These are phyloP conservation scores for Eucalyptus marginata DNA, from an alignment of 345 rosid species.

Conservation along the genomic window DNA sequence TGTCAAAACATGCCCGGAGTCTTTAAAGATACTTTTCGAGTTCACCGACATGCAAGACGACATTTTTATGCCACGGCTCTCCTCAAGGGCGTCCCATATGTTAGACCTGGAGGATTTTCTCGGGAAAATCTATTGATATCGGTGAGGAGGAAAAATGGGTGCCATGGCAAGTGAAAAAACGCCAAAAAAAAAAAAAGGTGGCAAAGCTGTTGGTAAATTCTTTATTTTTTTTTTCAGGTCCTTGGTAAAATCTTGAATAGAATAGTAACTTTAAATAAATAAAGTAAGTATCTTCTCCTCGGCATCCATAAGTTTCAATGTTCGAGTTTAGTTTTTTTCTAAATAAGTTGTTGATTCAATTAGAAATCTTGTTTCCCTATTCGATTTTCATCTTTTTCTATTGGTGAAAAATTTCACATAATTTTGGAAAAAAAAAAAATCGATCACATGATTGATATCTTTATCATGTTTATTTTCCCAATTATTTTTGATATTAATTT, in stretches of 20 bases:
- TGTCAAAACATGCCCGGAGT: too few relatives aligned
- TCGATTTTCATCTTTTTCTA: accelerated
- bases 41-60: too few relatives aligned
- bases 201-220: too few relatives aligned
- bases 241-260: neutral
- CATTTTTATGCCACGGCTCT: neutral
- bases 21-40: too few relatives aligned
- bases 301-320: too few relatives aligned
- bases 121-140: neutral
- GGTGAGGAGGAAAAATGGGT: neutral
- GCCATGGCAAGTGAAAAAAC: too few relatives aligned
- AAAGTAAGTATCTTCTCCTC: too few relatives aligned
- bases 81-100: neutral
- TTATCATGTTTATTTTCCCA: too few relatives aligned
- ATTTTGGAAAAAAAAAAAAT: neutral
- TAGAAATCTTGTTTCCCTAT: neutral
- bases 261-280: neutral
- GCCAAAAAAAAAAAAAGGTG: accelerated
- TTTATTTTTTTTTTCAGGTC: too few relatives aligned
- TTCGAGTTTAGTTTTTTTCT: too few relatives aligned
- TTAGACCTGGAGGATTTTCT: neutral
- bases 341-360: neutral
- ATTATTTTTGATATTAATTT: too few relatives aligned
- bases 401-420: neutral
- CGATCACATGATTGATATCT: too few relatives aligned